Evolutionary conservation across 192 early-diverging fungal species (phyloP).

Genomic region (Mortierella claussenii): DNA sequence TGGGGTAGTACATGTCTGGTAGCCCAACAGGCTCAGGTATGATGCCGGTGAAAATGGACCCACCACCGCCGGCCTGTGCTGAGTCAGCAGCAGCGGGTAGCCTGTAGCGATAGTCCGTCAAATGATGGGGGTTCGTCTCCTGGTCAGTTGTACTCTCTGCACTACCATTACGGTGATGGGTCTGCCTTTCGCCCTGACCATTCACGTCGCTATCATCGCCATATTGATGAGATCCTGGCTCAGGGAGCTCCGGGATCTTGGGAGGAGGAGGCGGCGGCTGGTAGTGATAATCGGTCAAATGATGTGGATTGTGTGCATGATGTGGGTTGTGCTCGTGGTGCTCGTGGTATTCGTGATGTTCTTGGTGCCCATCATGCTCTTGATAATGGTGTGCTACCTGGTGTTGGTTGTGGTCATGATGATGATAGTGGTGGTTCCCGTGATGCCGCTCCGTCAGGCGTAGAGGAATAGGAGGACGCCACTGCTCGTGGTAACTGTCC

Average conservation of each 20-base stretch:
- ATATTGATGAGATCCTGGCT: conserved; percentile 24
- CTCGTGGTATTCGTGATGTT: conserved; percentile 27
- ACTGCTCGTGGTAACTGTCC: conserved; percentile 4
- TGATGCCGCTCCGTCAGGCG: conserved; percentile 8
- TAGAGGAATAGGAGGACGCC: conserved; percentile 29
- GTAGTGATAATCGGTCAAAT: conserved; percentile 49
- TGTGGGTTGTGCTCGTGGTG: conserved; percentile 21
- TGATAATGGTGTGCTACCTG: conserved; percentile 6
- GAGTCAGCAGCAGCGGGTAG: conserved; percentile 21
- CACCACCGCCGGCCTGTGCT: background rate
- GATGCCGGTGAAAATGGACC: conserved; percentile 19
- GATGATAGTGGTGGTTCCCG: conserved; percentile 1
- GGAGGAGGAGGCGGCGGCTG: conserved; percentile 34
- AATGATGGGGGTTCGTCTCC: conserved; percentile 39
- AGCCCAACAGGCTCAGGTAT: conserved; percentile 49
- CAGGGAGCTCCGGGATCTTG: conserved; percentile 30
- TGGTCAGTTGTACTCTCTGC: background rate
- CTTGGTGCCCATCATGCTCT: conserved; percentile 7
- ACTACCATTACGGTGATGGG: conserved; percentile 4
- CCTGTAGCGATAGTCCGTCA: conserved; percentile 46
- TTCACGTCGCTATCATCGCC: background rate
- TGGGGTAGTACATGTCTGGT: conserved; percentile 51
- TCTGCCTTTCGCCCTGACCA: conserved; percentile 21
- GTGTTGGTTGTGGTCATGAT: conserved; percentile 3
- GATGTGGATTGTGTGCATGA: conserved; percentile 38